These are phyloP conservation scores for Raffaelea deltoideospora DNA, from an alignment of 2,329 filamentous ascomycete species.

Conservation along the genomic window DNA sequence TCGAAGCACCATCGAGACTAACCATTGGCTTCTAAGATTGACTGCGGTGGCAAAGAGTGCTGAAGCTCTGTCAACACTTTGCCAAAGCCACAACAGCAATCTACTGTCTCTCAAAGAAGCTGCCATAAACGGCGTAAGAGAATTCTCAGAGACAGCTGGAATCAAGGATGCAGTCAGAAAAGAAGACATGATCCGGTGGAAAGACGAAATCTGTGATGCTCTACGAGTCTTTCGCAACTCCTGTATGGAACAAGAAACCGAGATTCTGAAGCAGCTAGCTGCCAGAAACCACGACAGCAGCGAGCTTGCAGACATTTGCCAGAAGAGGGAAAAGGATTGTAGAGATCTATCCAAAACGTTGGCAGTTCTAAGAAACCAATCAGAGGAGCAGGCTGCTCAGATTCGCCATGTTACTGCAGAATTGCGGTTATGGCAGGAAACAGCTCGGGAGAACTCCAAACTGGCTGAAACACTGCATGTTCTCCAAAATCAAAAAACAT, in stretches of 20 bases:
- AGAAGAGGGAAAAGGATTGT: conserved; percentile 3
- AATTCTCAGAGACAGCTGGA: too few species aligned
- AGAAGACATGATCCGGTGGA: background rate
- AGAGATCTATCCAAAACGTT: background rate
- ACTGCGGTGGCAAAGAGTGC: too few species aligned
- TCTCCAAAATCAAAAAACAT: background rate
- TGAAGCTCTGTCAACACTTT: too few species aligned
- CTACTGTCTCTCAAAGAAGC: too few species aligned
- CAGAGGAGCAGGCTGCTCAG: background rate
- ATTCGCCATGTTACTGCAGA: background rate
- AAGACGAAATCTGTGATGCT: background rate
- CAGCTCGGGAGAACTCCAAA: background rate
- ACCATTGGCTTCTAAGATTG: too few species aligned
- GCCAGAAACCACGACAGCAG: background rate
- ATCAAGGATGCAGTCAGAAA: background rate
- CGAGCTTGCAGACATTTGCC: conserved; percentile 1
- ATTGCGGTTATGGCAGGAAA: conserved; percentile 1
- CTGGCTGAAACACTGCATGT: background rate
- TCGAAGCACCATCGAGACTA: too few species aligned
- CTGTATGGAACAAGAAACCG: too few species aligned
- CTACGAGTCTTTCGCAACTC: too few species aligned
- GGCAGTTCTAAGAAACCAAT: background rate
- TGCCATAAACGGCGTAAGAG: too few species aligned
- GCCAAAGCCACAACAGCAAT: background rate
- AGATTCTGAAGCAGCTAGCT: background rate